A percentile compares a stretch with the other conserved stretches of the same genome.
Conservation (phyloP, 1,139 yeast genomes). For the Candida albicans region DNA sequence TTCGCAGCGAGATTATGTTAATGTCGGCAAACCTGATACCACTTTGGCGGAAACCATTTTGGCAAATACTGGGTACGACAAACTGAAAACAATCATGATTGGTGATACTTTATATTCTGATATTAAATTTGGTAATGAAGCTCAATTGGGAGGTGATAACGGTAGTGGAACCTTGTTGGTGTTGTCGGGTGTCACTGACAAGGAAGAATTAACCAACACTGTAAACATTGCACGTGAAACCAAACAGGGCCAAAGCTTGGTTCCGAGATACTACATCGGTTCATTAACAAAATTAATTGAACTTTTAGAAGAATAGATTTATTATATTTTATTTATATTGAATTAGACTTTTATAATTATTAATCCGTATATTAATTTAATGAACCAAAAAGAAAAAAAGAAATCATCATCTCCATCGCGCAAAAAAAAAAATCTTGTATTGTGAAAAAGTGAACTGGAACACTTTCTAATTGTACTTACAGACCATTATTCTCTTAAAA, state of each 20-base stretch:
- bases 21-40: conserved; percentile 39
- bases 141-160: conserved; percentile 25
- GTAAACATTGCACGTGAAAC: conserved; percentile 13
- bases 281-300: conserved; percentile 31
- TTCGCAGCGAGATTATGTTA: conserved; percentile 30
- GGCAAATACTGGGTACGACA: conserved; percentile 27
- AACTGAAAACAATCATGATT: conserved; percentile 35
- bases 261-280: conserved; percentile 31
- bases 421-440: no score
- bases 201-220: conserved; percentile 17
- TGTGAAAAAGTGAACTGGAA: no score
- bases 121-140: conserved; percentile 46
- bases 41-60: conserved; percentile 31
- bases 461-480: no score
- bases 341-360: no score
- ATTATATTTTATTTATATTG: background rate
- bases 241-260: conserved; percentile 21
- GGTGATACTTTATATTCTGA: conserved; percentile 47
- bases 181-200: conserved; percentile 37
- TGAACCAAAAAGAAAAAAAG: no score
- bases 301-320: conserved; percentile 13
- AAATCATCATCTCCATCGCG: no score
- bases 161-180: conserved; percentile 37
- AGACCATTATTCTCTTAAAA: no score
- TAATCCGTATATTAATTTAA: no score